A percentile compares a stretch with the other conserved stretches of the same genome.
These are phyloP conservation scores for Cylindrodendrum hubeiense DNA, from an alignment of 2,329 filamentous ascomycete species.

Conservation along the genomic window DNA sequence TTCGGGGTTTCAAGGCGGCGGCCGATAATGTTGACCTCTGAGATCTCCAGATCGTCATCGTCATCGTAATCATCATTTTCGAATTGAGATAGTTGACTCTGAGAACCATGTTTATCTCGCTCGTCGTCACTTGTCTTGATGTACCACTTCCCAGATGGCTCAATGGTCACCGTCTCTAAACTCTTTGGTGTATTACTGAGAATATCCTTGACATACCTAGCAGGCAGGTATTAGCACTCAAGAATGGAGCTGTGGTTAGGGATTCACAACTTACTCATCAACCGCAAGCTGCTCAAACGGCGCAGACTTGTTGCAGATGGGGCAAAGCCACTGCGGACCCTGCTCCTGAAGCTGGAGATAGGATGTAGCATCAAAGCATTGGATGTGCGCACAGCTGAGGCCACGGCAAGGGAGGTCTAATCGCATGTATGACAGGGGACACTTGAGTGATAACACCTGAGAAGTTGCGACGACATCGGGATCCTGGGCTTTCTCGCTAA, in stretches of 20 bases:
- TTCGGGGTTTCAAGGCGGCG: slow-evolving; percentile 54
- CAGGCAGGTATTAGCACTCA: slow-evolving; percentile 12
- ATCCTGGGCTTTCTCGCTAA: slow-evolving; percentile 85
- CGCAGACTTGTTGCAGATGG: slow-evolving; percentile 87
- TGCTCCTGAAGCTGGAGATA: slow-evolving; percentile 96
- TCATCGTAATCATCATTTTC: slow-evolving; percentile 56
- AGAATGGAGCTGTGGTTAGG: not conserved
- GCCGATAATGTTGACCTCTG: slow-evolving; percentile 54
- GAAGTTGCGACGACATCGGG: slow-evolving; percentile 91
- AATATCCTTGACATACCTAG: slow-evolving; percentile 88
- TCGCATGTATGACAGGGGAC: slow-evolving; percentile 88
- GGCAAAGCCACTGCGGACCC: slow-evolving; percentile 96
- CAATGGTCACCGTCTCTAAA: slow-evolving; percentile 88
- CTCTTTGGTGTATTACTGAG: slow-evolving; percentile 77
- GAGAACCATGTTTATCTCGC: slow-evolving; percentile 33
- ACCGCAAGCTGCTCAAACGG: slow-evolving; percentile 86
- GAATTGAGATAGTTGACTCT: slow-evolving; percentile 30
- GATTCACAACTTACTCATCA: slow-evolving; percentile 75
- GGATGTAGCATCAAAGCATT: slow-evolving; percentile 93
- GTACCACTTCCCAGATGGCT: slow-evolving; percentile 86
- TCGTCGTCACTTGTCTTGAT: slow-evolving; percentile 52
- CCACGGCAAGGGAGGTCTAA: slow-evolving; percentile 86
- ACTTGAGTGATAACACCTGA: slow-evolving; percentile 90
- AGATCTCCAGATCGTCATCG: slow-evolving; percentile 65
- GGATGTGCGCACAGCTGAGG: slow-evolving; percentile 84